These are phyloP conservation scores for Urochloa ruziziensis DNA, from an alignment of 176 grass and related monocot genomes.

Conservation along the genomic window DNA sequence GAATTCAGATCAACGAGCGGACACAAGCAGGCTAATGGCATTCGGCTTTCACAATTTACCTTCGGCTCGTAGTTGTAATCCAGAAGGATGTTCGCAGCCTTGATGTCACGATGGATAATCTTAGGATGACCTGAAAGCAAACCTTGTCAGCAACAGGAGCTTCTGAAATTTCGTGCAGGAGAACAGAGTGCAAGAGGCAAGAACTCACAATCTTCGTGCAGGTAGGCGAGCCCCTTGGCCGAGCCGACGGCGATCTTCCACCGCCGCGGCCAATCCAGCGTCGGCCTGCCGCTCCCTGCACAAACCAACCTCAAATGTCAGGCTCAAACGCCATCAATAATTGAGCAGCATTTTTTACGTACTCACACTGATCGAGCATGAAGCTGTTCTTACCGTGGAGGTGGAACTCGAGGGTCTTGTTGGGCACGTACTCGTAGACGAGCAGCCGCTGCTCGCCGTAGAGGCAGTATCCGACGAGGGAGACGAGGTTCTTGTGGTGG, in stretches of 20 bases:
- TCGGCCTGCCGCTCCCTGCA: constrained; percentile 55
- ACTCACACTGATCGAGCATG: not conserved
- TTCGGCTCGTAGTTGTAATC: constrained; percentile 82
- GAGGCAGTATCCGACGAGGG: constrained; percentile 83
- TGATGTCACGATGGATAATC: constrained; percentile 94
- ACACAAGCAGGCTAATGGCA: not conserved
- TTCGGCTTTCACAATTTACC: constrained; percentile 5
- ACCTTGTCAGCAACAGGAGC: not conserved
- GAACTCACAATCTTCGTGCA: constrained; percentile 91
- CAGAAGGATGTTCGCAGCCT: constrained; percentile 79
- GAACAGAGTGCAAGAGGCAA: not conserved
- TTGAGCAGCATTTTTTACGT: not conserved
- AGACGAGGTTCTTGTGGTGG: constrained; percentile 83
- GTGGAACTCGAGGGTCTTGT: constrained; percentile 81
- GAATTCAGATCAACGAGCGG: not conserved
- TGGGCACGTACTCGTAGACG: constrained; percentile 83
- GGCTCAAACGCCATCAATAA: not conserved
- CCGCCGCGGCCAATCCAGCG: constrained; percentile 70
- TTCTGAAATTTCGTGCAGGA: not conserved
- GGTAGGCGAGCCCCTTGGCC: constrained; percentile 77
- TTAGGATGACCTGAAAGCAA: constrained; percentile 63
- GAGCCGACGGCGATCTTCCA: constrained; percentile 81
- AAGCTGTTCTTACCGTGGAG: constrained; percentile 60
- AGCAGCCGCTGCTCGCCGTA: constrained; percentile 67
- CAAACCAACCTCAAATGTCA: not conserved